These are phyloP conservation scores for Globisporangium recalcitrans DNA, from an alignment of 352 stramenopile species.

Conservation along the genomic window DNA sequence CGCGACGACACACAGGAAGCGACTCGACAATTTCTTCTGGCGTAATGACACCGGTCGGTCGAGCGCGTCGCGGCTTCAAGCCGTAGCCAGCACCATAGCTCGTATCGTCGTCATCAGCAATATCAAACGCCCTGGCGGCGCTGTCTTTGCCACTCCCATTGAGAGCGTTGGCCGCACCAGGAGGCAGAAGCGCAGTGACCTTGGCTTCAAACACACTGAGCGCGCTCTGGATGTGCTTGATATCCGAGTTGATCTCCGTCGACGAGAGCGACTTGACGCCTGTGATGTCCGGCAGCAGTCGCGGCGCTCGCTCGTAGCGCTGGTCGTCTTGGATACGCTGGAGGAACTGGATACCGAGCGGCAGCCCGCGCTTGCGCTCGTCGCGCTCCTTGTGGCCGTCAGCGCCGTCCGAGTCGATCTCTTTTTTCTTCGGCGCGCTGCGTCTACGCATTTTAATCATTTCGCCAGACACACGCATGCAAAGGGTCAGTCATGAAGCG, in stretches of 20 bases:
- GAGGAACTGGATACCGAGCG: constrained; percentile 25
- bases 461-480: constrained; percentile 4
- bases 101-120: not conserved
- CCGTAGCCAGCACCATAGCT: not conserved
- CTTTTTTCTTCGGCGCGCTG: constrained; percentile 46
- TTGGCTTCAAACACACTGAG: constrained; percentile 40
- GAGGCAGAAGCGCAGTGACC: constrained; percentile 17
- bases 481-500: not conserved
- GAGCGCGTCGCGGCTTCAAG: constrained; percentile 12
- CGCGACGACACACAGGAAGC: constrained; percentile 53
- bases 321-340: constrained; percentile 31
- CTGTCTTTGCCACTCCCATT: constrained; percentile 3
- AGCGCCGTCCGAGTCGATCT: constrained; percentile 23
- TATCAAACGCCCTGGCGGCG: not conserved
- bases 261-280: constrained; percentile 44
- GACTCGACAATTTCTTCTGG: constrained; percentile 73
- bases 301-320: constrained; percentile 41
- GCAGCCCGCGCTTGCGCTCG: constrained; percentile 15
- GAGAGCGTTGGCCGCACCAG: constrained; percentile 1
- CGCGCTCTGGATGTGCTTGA: constrained; percentile 54
- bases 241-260: constrained; percentile 45
- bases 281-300: constrained; percentile 51
- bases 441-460: constrained; percentile 24
- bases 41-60: constrained; percentile 44
- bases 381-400: constrained; percentile 15